These are phyloP conservation scores for Pseudogymnoascus sp. DNA, from an alignment of 2,329 filamentous ascomycete genomes.

Conservation along the genomic window DNA sequence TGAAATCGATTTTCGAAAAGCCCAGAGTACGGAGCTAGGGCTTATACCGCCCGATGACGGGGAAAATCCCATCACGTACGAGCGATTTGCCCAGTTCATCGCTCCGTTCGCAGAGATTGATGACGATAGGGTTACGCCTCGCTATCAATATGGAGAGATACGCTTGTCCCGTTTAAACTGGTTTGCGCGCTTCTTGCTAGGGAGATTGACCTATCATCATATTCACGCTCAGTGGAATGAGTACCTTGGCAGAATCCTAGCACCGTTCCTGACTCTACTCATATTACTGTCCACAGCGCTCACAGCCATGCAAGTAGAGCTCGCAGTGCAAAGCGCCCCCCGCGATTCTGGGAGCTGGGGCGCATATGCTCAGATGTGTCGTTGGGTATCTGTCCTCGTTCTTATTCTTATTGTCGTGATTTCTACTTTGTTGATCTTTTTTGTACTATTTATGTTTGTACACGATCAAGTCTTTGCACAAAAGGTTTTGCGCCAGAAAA, in stretches of 20 bases:
- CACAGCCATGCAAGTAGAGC: slow-evolving; percentile 11
- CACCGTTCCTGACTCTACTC: slow-evolving; percentile 8
- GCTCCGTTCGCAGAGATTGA: slow-evolving; percentile 8
- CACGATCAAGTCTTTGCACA: not conserved
- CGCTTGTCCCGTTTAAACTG: slow-evolving; percentile 18
- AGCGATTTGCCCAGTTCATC: slow-evolving; percentile 19
- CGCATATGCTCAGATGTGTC: not conserved
- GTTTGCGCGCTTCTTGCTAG: not conserved
- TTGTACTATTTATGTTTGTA: not conserved
- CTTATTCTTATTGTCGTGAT: not conserved
- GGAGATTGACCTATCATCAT: not conserved
- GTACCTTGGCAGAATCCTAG: slow-evolving; percentile 4
- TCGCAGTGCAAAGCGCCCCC: slow-evolving; percentile 7
- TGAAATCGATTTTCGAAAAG: slow-evolving; percentile 29
- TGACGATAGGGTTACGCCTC: slow-evolving; percentile 18
- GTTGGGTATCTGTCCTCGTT: not conserved
- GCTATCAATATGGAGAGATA: slow-evolving; percentile 28
- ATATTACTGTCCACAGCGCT: slow-evolving; percentile 5
- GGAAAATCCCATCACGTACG: slow-evolving; percentile 17
- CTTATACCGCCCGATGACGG: slow-evolving; percentile 19
- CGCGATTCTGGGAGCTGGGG: not conserved
- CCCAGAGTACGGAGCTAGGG: slow-evolving; percentile 14
- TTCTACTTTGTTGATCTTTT: not conserved
- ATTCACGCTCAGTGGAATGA: not conserved
- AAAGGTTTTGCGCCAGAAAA: not conserved